Percentiles rank a stretch among this genome's conserved stretches.
These are phyloP conservation scores for Cyberlindnera galapagoensis DNA, from an alignment of 805 yeast species.

Conservation along the genomic window DNA sequence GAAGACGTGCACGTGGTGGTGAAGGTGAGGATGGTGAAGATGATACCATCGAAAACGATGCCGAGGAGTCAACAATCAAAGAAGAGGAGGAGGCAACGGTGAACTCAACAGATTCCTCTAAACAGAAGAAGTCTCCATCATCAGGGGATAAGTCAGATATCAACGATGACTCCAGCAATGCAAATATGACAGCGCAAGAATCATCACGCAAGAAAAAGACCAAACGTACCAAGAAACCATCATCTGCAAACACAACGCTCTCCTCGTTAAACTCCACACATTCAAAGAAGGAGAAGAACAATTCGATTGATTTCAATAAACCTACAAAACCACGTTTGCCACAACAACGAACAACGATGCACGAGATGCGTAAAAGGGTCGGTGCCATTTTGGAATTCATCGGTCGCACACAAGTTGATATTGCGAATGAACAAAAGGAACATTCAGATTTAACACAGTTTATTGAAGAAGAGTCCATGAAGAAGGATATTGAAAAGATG, in stretches of 20 bases:
- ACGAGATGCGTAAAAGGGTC: slow-evolving; percentile 83
- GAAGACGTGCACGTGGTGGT: slow-evolving; percentile 11
- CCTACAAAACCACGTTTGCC: slow-evolving; percentile 84
- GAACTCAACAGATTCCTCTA: no score
- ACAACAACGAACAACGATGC: slow-evolving; percentile 61
- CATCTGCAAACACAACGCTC: neutral
- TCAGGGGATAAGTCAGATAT: no score
- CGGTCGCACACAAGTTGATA: slow-evolving; percentile 78
- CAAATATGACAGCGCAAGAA: slow-evolving; percentile 3
- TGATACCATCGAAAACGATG: neutral
- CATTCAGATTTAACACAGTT: slow-evolving; percentile 43
- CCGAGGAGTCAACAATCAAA: slow-evolving; percentile 1
- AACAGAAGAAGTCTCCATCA: no score
- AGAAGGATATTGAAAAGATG: slow-evolving; percentile 33
- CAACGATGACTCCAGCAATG: slow-evolving; percentile 1
- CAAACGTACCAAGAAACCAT: slow-evolving; percentile 3
- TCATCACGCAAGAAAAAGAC: slow-evolving; percentile 13
- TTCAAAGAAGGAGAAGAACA: slow-evolving; percentile 16
- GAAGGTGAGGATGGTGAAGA: slow-evolving; percentile 5
- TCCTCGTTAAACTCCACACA: neutral
- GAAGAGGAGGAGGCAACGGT: no score
- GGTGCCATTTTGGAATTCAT: slow-evolving; percentile 89
- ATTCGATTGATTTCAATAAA: slow-evolving; percentile 49
- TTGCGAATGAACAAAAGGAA: slow-evolving; percentile 65
- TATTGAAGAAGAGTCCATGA: slow-evolving; percentile 35